A percentile compares a stretch with the other conserved stretches of the same genome.
These are phyloP conservation scores for Rhododendron kiyosumense DNA, from an alignment of 148 eudicot species.

Conservation along the genomic window DNA sequence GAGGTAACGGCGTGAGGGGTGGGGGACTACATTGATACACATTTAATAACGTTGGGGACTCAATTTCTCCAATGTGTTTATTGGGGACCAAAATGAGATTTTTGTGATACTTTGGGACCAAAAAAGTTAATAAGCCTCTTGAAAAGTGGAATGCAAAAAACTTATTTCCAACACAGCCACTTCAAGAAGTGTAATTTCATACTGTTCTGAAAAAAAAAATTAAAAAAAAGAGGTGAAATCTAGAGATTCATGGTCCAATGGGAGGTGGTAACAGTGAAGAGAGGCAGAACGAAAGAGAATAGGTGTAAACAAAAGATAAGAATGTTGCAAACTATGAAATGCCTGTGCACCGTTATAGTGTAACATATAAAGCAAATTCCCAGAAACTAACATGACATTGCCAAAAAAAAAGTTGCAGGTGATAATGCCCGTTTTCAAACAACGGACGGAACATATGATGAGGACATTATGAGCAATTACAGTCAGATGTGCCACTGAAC, in stretches of 20 bases:
- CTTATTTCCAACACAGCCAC: not conserved
- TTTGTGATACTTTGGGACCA: too few relatives aligned
- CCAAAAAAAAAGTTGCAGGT: not conserved
- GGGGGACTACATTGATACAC: too few relatives aligned
- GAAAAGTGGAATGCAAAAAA: not conserved
- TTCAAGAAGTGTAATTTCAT: not conserved
- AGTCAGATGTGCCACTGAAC: not conserved
- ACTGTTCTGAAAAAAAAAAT: not conserved
- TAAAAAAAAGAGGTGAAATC: not conserved
- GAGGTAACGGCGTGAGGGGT: too few relatives aligned
- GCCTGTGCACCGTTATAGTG: not conserved
- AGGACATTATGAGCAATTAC: not conserved
- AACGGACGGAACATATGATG: not conserved
- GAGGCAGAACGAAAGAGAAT: not conserved
- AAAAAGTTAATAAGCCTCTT: too few relatives aligned
- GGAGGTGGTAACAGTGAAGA: not conserved
- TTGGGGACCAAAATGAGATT: too few relatives aligned
- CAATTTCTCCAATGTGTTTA: too few relatives aligned
- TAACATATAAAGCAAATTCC: not conserved
- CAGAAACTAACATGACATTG: not conserved
- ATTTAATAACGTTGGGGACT: too few relatives aligned
- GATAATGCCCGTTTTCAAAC: not conserved
- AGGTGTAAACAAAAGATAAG: not conserved
- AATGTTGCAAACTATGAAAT: not conserved
- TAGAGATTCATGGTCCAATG: not conserved